These are phyloP conservation scores for Kurtzmaniella fragi DNA, from an alignment of 805 yeast genomes.

Conservation along the genomic window DNA sequence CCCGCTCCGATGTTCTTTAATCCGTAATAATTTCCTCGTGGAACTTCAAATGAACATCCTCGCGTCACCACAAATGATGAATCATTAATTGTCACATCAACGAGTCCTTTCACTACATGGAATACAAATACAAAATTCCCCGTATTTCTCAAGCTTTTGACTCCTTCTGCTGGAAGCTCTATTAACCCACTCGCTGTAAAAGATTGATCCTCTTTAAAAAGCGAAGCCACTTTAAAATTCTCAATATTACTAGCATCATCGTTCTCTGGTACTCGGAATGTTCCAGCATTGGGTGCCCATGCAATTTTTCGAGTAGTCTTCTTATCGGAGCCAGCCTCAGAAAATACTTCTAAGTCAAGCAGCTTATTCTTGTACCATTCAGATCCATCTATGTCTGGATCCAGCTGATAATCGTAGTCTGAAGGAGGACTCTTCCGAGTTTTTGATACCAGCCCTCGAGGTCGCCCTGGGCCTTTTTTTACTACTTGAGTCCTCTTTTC, in stretches of 20 bases:
- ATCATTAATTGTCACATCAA: constrained; percentile 63
- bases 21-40: constrained; percentile 70
- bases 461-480: constrained; percentile 15
- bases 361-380: constrained; percentile 47
- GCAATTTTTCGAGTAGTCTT: constrained; percentile 50
- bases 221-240: constrained; percentile 55
- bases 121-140: constrained; percentile 69
- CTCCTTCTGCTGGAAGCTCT: constrained; percentile 56
- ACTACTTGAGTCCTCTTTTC: constrained; percentile 13
- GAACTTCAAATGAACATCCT: constrained; percentile 81
- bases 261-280: constrained; percentile 29
- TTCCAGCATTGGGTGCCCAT: constrained; percentile 56
- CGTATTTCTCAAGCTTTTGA: constrained; percentile 56
- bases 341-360: constrained; percentile 44
- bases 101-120: constrained; percentile 64
- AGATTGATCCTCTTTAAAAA: constrained; percentile 59
- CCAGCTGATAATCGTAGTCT: constrained; percentile 29
- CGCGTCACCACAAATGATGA: constrained; percentile 54
- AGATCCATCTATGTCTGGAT: constrained; percentile 41
- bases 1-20: constrained; percentile 57
- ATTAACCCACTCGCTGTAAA: constrained; percentile 71
- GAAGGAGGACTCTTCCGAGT: constrained; percentile 4
- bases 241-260: constrained; percentile 30
- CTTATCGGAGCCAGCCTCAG: constrained; percentile 44
- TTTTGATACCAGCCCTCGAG: constrained; percentile 8